These are phyloP conservation scores for Phytopythium mirpurense DNA, from an alignment of 352 stramenopile species.

Conservation along the genomic window DNA sequence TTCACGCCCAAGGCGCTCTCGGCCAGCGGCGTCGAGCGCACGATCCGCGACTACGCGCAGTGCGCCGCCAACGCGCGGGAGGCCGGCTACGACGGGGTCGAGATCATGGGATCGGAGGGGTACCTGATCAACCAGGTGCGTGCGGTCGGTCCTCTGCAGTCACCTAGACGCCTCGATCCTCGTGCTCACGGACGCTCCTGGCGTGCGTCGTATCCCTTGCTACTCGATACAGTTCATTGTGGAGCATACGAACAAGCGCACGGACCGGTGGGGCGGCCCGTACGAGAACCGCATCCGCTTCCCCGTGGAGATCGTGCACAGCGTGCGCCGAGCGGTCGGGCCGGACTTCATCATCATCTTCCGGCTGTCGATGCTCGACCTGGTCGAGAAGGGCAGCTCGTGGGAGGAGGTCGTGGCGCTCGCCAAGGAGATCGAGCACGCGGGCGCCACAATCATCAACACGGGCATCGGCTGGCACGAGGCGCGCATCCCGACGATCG, in stretches of 20 bases:
- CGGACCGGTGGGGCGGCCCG: conserved; percentile 91
- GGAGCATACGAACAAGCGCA: conserved; percentile 92
- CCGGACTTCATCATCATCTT: conserved; percentile 98
- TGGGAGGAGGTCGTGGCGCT: conserved; percentile 90
- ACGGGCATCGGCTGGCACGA: conserved; percentile 99
- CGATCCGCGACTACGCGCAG: conserved; percentile 92
- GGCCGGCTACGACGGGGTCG: conserved; percentile 96
- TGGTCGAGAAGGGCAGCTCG: conserved; percentile 89
- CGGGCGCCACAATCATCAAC: conserved; percentile 96
- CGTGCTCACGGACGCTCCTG: not conserved
- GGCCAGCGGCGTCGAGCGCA: conserved; percentile 76
- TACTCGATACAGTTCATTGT: conserved; percentile 96
- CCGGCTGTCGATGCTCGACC: conserved; percentile 94
- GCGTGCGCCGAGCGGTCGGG: conserved; percentile 85
- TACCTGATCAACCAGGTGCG: conserved; percentile 94
- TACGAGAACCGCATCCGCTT: conserved; percentile 95
- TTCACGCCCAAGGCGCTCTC: conserved; percentile 88
- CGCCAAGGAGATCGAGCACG: conserved; percentile 88
- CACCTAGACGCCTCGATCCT: too few species aligned
- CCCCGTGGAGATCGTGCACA: conserved; percentile 91
- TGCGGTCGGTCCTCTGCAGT: not conserved
- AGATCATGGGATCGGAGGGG: conserved; percentile 98
- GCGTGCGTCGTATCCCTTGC: too few species aligned
- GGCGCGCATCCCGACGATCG: conserved; percentile 96
- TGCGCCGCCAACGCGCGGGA: conserved; percentile 78